Evolutionary conservation across 2,329 filamentous ascomycete species (phyloP).

Genomic region (Apiospora rasikravindrae): DNA sequence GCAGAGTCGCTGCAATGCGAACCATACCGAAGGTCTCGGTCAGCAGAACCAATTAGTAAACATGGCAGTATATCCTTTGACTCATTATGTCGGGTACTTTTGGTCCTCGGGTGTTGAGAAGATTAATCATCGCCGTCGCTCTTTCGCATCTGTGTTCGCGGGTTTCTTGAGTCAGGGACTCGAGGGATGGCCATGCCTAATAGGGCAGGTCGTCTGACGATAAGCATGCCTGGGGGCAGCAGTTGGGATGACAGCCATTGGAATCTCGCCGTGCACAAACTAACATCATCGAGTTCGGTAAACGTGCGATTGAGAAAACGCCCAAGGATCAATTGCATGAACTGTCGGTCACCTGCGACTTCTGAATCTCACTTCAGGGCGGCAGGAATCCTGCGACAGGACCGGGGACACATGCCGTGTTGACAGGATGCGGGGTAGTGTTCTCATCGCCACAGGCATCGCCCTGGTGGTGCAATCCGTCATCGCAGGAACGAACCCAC

Average conservation of each 20-base stretch:
- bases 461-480: constrained; percentile 5
- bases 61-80: not conserved
- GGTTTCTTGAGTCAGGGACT: not conserved
- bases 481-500: constrained; percentile 18
- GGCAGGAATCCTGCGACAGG: not conserved
- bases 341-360: not conserved
- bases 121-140: not conserved
- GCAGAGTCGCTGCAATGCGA: no score
- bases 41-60: not conserved
- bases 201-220: constrained; percentile 5
- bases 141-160: not conserved
- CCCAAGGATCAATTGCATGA: not conserved
- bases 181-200: not conserved
- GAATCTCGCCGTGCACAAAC: not conserved
- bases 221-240: not conserved
- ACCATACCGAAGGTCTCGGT: no score
- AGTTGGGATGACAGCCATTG: not conserved
- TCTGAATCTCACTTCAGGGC: not conserved
- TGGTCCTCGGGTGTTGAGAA: not conserved
- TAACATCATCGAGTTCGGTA: not conserved
- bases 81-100: not conserved
- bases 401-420: not conserved
- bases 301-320: not conserved
- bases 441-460: constrained; percentile 8
- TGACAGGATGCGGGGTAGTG: constrained; percentile 21